Conservation (phyloP, 805 yeast genomes). For the Myxozyma udenii region DNA sequence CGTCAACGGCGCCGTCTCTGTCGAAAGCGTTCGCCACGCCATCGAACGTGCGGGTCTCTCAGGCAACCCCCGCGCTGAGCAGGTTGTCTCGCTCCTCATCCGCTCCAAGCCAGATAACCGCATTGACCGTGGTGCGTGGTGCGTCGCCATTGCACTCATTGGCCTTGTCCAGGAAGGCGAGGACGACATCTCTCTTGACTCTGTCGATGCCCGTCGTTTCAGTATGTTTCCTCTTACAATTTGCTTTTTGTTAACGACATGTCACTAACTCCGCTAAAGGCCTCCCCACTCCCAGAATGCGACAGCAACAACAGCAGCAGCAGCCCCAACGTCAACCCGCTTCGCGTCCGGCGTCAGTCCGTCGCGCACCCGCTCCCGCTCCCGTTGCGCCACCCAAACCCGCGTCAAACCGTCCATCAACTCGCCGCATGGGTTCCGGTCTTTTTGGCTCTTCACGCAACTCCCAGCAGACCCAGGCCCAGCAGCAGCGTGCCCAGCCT, state of each 20-base stretch:
- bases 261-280: conserved; percentile 6
- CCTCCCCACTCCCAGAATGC: conserved; percentile 16
- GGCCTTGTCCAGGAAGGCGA: conserved; percentile 39
- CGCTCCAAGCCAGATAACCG: conserved; percentile 29
- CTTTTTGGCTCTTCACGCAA: neutral
- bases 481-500: conserved; percentile 1
- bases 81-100: conserved; percentile 14
- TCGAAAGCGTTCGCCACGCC: conserved; percentile 23
- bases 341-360: conserved; percentile 1
- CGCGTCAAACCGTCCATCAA: conserved; percentile 7
- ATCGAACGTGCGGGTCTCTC: conserved; percentile 28
- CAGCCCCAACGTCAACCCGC: neutral
- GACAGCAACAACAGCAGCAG: conserved; percentile 8
- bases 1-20: conserved; percentile 21
- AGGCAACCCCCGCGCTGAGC: conserved; percentile 12
- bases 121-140: conserved; percentile 36
- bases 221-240: conserved; percentile 4
- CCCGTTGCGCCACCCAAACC: neutral
- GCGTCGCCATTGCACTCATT: conserved; percentile 37
- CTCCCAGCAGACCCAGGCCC: too few relatives aligned
- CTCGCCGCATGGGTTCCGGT: neutral
- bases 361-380: conserved; percentile 1
- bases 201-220: conserved; percentile 31
- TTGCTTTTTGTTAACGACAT: too few relatives aligned
- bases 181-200: conserved; percentile 34